Evolutionary conservation across 1,139 yeast genomes (phyloP).

Genomic region (Suhomyces wounanorum): DNA sequence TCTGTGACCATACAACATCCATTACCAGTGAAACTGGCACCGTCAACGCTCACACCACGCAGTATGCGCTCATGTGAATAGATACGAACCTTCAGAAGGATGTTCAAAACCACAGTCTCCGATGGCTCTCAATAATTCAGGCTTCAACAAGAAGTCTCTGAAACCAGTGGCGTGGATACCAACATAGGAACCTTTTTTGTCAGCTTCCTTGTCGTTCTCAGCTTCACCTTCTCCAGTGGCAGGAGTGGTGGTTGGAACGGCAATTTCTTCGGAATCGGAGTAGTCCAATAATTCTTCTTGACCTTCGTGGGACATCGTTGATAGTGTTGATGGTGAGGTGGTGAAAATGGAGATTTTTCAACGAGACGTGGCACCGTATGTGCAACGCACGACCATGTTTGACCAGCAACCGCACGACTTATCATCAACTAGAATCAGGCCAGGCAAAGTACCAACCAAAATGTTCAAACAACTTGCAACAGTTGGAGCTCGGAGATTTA

Average conservation of each 20-base stretch:
- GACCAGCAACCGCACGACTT: slow-evolving; percentile 9
- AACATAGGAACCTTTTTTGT: slow-evolving; percentile 95
- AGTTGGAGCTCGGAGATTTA: neutral
- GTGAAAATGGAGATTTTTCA: slow-evolving; percentile 8
- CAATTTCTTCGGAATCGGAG: slow-evolving; percentile 96
- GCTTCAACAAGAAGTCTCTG: slow-evolving; percentile 95
- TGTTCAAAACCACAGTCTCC: slow-evolving; percentile 99
- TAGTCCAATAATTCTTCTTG: slow-evolving; percentile 99
- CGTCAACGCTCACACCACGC: neutral
- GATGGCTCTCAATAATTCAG: slow-evolving; percentile 94
- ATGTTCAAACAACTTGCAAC: neutral
- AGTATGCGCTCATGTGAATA: neutral
- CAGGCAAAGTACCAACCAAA: neutral
- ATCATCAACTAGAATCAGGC: neutral
- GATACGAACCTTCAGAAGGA: slow-evolving; percentile 93
- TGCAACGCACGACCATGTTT: slow-evolving; percentile 5
- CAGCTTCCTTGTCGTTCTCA: slow-evolving; percentile 53
- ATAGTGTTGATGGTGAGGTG: slow-evolving; percentile 5
- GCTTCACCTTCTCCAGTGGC: slow-evolving; percentile 53
- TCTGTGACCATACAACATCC: neutral
- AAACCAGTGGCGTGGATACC: slow-evolving; percentile 98
- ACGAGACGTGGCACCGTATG: slow-evolving; percentile 6
- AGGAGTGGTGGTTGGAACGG: slow-evolving; percentile 69
- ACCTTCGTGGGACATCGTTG: slow-evolving; percentile 80
- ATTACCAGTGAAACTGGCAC: neutral